Base-by-base conservation (phyloP, 805 yeast genomes). In the Teunomyces aglyptinius region DNA sequence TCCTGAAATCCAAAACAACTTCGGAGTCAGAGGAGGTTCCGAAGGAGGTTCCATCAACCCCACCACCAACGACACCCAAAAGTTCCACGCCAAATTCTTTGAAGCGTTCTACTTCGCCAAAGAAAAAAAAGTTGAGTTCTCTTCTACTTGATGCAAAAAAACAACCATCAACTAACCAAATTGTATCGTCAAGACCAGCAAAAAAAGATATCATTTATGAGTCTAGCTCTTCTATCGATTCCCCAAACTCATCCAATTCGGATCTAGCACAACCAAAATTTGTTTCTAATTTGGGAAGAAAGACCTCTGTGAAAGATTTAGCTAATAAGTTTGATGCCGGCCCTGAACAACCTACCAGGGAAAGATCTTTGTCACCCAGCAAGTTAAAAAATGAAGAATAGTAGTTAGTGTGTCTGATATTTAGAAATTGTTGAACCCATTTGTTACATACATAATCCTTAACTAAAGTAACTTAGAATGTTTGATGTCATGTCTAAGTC, bases 401-500 rank as follows among this genome's bases (percentile, higher is more conserved):
- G 35, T 11, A 35, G 26, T 26, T 13, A 12, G 5, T 8, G 4
- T 24, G 13, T 29, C 20, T 24, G 11, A 32, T 34, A 42, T 24
- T 34, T 24, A 13, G 20, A 28, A n/a, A 40, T 4, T 16, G 16
- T 32, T 43, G 34, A 27, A 26, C 19, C 18, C 18, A 19, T 12
- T 32, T 36, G n/a, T n/a, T 44, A 16, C 11, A 22, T 27, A 35
- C n/a, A 22, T 15, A 24, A 19, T 28, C n/a, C 6, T 27, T 40
- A 7, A 24, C 64, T 59, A 81, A 47, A 82, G 68, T 38, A 83
- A 68, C 52, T 83, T 83, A 6, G 84, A 68, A 55, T 80, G 85
- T 54, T 80, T 82, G 47, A 83, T 80, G 51, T 83, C 87, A 51
- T 71, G 79, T 65, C 86, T 77, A 36, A 83, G 64, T 57, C 80